phyloP scores from a whole-genome alignment of 202 grass and related monocot genomes.

The Carex sylvatica region DNA sequence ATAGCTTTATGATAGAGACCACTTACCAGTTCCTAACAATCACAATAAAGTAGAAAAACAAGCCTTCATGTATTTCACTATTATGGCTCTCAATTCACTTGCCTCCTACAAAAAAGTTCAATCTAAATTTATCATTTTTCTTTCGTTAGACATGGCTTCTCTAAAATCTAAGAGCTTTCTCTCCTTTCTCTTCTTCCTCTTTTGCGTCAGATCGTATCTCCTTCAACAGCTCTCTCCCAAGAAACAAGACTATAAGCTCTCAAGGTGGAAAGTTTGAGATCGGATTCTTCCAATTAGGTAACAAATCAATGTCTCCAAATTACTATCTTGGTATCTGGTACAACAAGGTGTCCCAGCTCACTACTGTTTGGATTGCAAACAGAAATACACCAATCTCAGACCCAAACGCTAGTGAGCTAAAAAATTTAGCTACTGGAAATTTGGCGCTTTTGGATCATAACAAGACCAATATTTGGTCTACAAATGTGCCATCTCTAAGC shows the following conservation, averaged over 20 bases:
- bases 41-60: too few relatives aligned
- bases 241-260: neutral
- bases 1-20: too few relatives aligned
- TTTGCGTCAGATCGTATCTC: neutral
- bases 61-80: too few relatives aligned
- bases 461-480: constrained; percentile 30
- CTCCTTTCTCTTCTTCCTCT: neutral
- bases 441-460: constrained; percentile 27
- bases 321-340: constrained; percentile 52
- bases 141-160: neutral
- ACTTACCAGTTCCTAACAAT: too few relatives aligned
- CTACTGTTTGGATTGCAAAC: constrained; percentile 42
- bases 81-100: too few relatives aligned
- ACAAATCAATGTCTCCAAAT: neutral
- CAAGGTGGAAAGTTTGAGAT: neutral
- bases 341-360: constrained; percentile 23
- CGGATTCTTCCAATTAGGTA: neutral
- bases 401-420: constrained; percentile 23
- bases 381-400: constrained; percentile 34
- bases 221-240: neutral
- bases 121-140: too few relatives aligned
- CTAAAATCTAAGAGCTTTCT: neutral
- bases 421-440: constrained; percentile 20
- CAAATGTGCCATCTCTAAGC: neutral
- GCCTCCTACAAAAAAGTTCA: too few relatives aligned